Percentiles rank a stretch among this genome's conserved stretches.
Conservation (phyloP, 495 filamentous ascomycete genomes). For the Penicillium parvum region DNA sequence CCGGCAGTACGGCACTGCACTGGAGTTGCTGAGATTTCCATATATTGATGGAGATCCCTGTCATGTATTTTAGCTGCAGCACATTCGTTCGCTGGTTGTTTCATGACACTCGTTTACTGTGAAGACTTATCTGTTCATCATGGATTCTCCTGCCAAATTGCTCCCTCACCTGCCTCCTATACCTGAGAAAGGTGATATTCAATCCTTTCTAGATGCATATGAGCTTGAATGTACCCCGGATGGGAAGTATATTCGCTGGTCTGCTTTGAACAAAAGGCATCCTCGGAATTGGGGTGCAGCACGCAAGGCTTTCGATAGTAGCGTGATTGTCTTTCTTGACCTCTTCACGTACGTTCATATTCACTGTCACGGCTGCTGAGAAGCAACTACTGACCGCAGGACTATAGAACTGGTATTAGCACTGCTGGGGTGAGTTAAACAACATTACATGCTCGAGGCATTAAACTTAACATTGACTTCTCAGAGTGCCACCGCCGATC, state of each 20-base stretch:
- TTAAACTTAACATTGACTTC: neutral
- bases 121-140: neutral
- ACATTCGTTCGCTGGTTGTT: no score
- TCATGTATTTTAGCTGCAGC: no score
- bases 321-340: conserved; percentile 13
- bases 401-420: conserved; percentile 23
- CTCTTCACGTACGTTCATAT: conserved; percentile 4
- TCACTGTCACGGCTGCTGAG: neutral
- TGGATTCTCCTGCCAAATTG: neutral
- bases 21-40: no score
- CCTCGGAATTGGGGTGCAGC: conserved; percentile 11
- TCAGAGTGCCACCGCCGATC: conserved; percentile 20
- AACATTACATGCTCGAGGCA: neutral
- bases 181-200: neutral
- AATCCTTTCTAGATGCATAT: neutral
- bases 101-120: no score
- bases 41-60: no score
- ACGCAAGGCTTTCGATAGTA: conserved; percentile 13
- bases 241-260: conserved; percentile 11
- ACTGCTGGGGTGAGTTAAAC: conserved; percentile 23
- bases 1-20: no score
- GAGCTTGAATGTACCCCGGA: conserved; percentile 9
- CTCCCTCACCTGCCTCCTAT: neutral
- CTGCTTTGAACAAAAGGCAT: conserved; percentile 11
- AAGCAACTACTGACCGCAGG: neutral